Evolutionary conservation across 768 basidiomycete genomes (phyloP), one percentile per base, ranked within the genome.

Genomic region (Leccinum disarticulatum): DNA sequence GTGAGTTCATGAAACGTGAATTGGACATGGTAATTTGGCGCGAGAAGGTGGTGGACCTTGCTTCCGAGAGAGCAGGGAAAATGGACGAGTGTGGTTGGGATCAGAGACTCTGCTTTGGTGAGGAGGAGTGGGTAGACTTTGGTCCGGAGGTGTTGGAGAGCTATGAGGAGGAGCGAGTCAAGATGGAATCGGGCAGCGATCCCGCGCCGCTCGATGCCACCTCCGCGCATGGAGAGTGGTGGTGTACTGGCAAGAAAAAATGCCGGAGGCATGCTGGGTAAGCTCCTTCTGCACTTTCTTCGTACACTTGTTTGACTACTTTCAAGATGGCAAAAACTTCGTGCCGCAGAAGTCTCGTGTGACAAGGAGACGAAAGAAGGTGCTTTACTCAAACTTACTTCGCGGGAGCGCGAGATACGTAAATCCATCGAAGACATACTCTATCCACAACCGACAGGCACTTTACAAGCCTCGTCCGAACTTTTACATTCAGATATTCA

Each of bases 41-140:
- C 58, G 88, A 88, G 74, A 82, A 80, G 57, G 72, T 92, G 30
- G 75, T 90, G 15, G 81, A 84, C 58, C 79, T 90, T 47, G 90
- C 90, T 25, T 79, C 76, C n/a, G 83, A 83, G 48, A 81, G 90
- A 38, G 84, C 88, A 10, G 84, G 85, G 60, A 74, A 77, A n/a
- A 69, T 84, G 15, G 82, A 83, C 17, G 83, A 85, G 65, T 97
- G 94, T 73, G 93, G 95, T 5, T 95, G 93, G 87, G 94, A 97
- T 71, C 86, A 87, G 66, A 80, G 94, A 31, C 78, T 97, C 25
- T 89, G 89, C 60, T 87, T 88, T 69, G 87, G 87, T n/a, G 90
- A 93, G 51, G 85, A 87, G 58, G 90, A 91, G 69, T 92, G 85
- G 79, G 80, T 76, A 38, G 88, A 87, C 52, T 88, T 86, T 71